phyloP scores from a whole-genome alignment of 257 asterid species.

The Solanum etuberosum region DNA sequence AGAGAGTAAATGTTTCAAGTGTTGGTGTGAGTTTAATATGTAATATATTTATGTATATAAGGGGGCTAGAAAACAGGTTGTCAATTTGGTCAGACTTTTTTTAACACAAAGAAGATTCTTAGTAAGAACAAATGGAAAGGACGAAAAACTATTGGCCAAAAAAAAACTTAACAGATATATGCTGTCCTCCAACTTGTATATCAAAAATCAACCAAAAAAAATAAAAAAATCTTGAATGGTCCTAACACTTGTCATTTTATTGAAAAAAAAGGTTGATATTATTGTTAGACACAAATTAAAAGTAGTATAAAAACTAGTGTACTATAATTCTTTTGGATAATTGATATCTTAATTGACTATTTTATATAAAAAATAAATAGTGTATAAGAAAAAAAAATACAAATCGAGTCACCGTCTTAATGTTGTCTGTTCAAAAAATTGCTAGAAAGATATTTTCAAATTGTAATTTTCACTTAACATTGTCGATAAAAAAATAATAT shows the following conservation, averaged over 20 bases:
- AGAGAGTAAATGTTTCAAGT: constrained; percentile 11
- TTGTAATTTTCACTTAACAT: no score
- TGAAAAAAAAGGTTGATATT: constrained; percentile 16
- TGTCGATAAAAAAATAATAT: no score
- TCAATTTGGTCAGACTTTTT: constrained; percentile 14
- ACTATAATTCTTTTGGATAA: no score
- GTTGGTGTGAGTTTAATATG: constrained; percentile 12
- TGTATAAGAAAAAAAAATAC: no score
- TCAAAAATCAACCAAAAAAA: neutral
- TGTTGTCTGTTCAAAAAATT: no score
- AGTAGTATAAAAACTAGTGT: neutral
- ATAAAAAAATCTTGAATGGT: constrained; percentile 16
- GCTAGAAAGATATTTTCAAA: no score
- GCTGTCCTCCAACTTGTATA: constrained; percentile 49
- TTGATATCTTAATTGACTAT: no score
- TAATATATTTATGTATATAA: neutral
- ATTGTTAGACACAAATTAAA: constrained; percentile 7
- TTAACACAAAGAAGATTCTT: constrained; percentile 43
- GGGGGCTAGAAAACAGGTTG: constrained; percentile 3
- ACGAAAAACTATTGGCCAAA: constrained; percentile 51
- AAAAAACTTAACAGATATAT: constrained; percentile 26
- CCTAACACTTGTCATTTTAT: constrained; percentile 37
- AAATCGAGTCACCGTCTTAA: no score
- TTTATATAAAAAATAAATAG: no score
- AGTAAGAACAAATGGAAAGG: constrained; percentile 29